These are phyloP conservation scores for Ottelia alismoides DNA, from an alignment of 106 monocot species.

Conservation along the genomic window DNA sequence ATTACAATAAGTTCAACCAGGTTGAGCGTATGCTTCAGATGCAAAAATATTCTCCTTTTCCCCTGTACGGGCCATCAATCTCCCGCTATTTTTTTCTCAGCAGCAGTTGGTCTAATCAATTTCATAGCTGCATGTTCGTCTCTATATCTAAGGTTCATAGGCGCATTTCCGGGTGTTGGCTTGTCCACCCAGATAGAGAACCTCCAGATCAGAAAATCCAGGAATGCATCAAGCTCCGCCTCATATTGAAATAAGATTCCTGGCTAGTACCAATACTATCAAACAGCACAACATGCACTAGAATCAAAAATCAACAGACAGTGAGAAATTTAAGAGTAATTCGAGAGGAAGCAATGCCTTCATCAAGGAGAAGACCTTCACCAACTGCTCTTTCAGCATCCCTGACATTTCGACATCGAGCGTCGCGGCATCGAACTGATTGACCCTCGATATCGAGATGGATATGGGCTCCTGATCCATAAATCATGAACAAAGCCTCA, in stretches of 20 bases:
- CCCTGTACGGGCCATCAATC: too few relatives aligned
- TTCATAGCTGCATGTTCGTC: slow-evolving; percentile 68
- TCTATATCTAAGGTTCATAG: slow-evolving; percentile 97
- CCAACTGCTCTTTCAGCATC: slow-evolving; percentile 95
- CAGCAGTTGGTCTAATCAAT: too few relatives aligned
- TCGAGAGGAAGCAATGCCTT: slow-evolving; percentile 32
- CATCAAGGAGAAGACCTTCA: slow-evolving; percentile 89
- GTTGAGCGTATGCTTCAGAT: too few relatives aligned
- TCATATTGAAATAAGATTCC: slow-evolving; percentile 97
- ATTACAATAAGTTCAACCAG: too few relatives aligned
- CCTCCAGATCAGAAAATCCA: slow-evolving; percentile 99
- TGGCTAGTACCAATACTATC: slow-evolving; percentile 81
- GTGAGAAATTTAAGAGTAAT: not conserved
- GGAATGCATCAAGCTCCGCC: slow-evolving; percentile 88
- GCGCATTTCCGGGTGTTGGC: slow-evolving; percentile 90
- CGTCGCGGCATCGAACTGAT: slow-evolving; percentile 95
- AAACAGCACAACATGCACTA: too few relatives aligned
- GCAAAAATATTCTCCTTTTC: too few relatives aligned
- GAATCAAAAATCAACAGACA: too few relatives aligned
- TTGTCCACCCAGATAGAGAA: slow-evolving; percentile 99
- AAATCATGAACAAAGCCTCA: too few relatives aligned
- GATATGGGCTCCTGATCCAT: slow-evolving; percentile 23
- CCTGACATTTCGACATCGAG: slow-evolving; percentile 95
- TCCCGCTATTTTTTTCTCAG: too few relatives aligned
- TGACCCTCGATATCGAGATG: slow-evolving; percentile 78